Evolutionary conservation across 495 filamentous ascomycete genomes (phyloP).

Genomic region (Cercophora sp.): DNA sequence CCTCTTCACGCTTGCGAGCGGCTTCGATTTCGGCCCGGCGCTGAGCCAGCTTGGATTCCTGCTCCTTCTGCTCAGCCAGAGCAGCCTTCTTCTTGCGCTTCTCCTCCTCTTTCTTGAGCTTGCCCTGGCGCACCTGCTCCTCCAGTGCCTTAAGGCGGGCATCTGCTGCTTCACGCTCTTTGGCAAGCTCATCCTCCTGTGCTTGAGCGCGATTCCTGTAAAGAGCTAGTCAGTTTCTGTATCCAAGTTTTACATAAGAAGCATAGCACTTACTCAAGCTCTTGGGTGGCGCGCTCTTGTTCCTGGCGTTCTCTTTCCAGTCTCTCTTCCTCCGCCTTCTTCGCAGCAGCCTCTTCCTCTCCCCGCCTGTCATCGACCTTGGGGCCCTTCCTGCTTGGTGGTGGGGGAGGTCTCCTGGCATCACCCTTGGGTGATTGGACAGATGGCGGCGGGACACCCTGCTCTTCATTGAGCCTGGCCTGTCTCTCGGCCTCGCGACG

Average conservation of each 20-base stretch:
- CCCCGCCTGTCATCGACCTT: slow-evolving; percentile 49
- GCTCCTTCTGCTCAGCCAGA: slow-evolving; percentile 78
- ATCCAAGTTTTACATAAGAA: background rate
- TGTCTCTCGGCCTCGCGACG: slow-evolving; percentile 84
- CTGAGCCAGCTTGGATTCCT: slow-evolving; percentile 76
- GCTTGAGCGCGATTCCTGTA: slow-evolving; percentile 68
- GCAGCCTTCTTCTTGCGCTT: slow-evolving; percentile 87
- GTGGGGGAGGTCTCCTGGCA: slow-evolving; percentile 79
- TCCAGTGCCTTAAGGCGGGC: slow-evolving; percentile 84
- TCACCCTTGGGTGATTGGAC: slow-evolving; percentile 45
- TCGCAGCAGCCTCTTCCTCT: slow-evolving; percentile 52
- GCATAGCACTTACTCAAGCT: slow-evolving; percentile 72
- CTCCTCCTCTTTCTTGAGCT: slow-evolving; percentile 96
- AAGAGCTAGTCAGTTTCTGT: slow-evolving; percentile 26
- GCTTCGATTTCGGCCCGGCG: slow-evolving; percentile 91
- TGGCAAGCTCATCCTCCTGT: slow-evolving; percentile 74
- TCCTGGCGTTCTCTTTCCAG: slow-evolving; percentile 68
- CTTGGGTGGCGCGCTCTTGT: slow-evolving; percentile 67
- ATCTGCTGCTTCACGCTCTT: slow-evolving; percentile 75
- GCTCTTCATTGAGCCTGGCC: slow-evolving; percentile 78
- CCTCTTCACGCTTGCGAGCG: slow-evolving; percentile 79
- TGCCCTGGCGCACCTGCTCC: slow-evolving; percentile 88
- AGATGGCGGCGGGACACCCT: slow-evolving; percentile 57
- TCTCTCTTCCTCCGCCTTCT: slow-evolving; percentile 50
- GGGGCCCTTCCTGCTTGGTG: slow-evolving; percentile 71